Base-by-base conservation (phyloP, 108 stramenopile species). In the Nannochloropsis gaditana region DNA sequence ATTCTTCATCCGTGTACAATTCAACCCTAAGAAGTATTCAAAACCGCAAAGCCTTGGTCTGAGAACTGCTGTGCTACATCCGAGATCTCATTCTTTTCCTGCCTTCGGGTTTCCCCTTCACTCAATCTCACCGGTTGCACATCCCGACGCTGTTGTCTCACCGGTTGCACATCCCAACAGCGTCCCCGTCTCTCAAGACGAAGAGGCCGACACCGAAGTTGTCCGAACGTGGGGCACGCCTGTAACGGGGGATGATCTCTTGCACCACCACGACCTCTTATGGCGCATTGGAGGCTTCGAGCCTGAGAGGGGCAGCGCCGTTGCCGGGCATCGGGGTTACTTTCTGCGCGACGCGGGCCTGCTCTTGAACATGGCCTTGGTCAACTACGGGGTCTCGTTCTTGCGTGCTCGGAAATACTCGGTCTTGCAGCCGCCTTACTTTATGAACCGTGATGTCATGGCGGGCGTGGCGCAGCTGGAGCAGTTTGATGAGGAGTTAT, bases 401-500 rank as follows among this genome's bases (percentile, higher is more conserved):
- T 91, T 98, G 83, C 82, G 93, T 31, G 93, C 43, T 81, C 84
- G 87, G 79, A 44, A 84, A 5, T 99, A 99, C 92, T 92, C 94
- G 83, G 93, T 97, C 21, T 85, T 99, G 43, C 98, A 99, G 93
- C 98, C 99, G 44, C 99, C 99, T 45, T 99, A 94, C 92, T 94
- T 99, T 88, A 98, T 99, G 97, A 98, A 98, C 87, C 99, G 99
- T 95, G 97, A 97, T 19, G 96, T 99, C 90, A 99, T 99, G 99
- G 93, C 96, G 79, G 95, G 95, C 81, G 97, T 99, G 86, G 99
- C 99, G 9, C 97, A 99, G 87, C 92, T 99, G 86, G 97, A 97
- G 82, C 97, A 99, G 90, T 99, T 98, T 91, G 99, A 99, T 90
- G 98, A 99, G 91, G 97, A 97, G 87, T 91, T 99, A 9, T 99